Percentiles rank a stretch among this genome's conserved stretches.
Evolutionary conservation across 1,284 basidiomycete species (phyloP).

Genomic region (Wallemia hederae): DNA sequence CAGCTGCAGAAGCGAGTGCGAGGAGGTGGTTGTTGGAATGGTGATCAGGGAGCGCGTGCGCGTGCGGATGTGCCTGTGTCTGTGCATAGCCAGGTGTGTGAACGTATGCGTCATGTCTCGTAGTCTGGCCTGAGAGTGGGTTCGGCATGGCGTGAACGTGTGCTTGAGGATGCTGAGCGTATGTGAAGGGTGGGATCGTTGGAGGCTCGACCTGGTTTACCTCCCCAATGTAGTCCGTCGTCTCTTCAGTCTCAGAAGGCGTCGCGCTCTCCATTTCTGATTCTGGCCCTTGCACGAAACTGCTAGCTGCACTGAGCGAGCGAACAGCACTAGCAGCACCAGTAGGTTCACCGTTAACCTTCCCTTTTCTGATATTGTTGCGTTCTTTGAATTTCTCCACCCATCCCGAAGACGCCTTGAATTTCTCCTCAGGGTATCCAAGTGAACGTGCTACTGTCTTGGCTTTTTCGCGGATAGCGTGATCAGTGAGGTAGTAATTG

Average conservation of each 20-base stretch:
- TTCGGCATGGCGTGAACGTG: not conserved
- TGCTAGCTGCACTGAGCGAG: too few relatives aligned
- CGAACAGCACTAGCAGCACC: not conserved
- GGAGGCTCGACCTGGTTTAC: not conserved
- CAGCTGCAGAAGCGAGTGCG: not conserved
- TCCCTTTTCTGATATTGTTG: conserved; percentile 33
- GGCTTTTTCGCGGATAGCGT: conserved; percentile 37
- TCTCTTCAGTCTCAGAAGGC: not conserved
- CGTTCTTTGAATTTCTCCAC: conserved; percentile 70
- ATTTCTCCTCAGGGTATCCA: conserved; percentile 33
- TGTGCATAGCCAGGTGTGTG: not conserved
- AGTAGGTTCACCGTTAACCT: not conserved
- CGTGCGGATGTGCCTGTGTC: too few relatives aligned
- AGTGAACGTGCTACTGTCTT: conserved; percentile 31
- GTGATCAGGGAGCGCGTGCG: not conserved
- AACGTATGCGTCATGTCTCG: not conserved
- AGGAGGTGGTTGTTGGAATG: not conserved
- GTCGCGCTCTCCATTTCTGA: not conserved
- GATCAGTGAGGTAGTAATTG: conserved; percentile 32
- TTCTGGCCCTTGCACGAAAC: too few relatives aligned
- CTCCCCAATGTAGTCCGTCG: not conserved
- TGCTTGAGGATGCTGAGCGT: not conserved
- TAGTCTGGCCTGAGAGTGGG: too few relatives aligned
- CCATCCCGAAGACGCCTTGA: conserved; percentile 73
- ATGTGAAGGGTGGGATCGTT: not conserved